phyloP scores from a whole-genome alignment of 345 rosid genomes.

The Clarkia xantiana region DNA sequence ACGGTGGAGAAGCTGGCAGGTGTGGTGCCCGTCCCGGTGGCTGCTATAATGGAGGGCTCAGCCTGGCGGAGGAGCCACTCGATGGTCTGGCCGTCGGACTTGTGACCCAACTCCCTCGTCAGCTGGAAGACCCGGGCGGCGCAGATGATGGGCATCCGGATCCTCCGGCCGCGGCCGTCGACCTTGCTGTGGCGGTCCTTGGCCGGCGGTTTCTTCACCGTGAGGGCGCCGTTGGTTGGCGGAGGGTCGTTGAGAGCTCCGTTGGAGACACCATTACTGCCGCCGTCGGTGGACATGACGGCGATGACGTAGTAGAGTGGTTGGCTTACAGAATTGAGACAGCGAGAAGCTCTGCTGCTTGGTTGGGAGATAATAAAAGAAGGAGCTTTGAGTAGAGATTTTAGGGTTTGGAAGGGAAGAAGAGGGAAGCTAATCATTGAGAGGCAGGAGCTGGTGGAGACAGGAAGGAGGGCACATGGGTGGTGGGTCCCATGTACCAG shows the following conservation, averaged over 20 bases:
- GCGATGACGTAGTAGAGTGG: neutral
- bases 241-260: conserved; percentile 41
- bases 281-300: neutral
- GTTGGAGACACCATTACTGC: conserved; percentile 23
- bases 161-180: conserved; percentile 89
- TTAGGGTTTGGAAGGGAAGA: conserved; percentile 9
- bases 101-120: conserved; percentile 93
- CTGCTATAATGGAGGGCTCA: conserved; percentile 96
- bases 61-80: conserved; percentile 99
- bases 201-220: conserved; percentile 75
- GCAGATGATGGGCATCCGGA: conserved; percentile 98
- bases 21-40: conserved; percentile 92
- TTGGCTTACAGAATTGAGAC: conserved; percentile 1
- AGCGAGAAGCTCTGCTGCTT: neutral
- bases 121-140: conserved; percentile 98
- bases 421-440: conserved; percentile 69
- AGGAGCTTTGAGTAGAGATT: conserved; percentile 8
- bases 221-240: conserved; percentile 32
- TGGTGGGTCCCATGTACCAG: conserved; percentile 49
- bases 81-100: conserved; percentile 96
- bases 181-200: conserved; percentile 98
- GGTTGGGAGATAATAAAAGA: neutral
- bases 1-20: conserved; percentile 84
- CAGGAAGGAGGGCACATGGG: conserved; percentile 98
- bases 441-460: conserved; percentile 99